A percentile compares a stretch with the other conserved stretches of the same genome.
Conservation (phyloP, 169 alveolate species). For the Plasmodium coatneyi region DNA sequence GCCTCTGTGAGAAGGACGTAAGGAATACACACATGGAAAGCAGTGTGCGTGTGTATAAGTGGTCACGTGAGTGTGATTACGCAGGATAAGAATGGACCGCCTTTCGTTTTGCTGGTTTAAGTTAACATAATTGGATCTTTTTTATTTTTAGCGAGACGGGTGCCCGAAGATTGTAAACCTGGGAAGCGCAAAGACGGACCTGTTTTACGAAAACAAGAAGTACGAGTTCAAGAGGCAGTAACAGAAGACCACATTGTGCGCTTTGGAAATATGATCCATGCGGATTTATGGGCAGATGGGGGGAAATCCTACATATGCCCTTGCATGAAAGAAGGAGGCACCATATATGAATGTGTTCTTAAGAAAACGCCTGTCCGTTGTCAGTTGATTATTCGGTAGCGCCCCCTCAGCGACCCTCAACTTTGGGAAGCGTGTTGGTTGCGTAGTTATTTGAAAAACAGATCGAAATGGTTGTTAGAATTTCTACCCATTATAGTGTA, state of each 20-base stretch:
- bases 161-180: slow-evolving; percentile 99
- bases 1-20: slow-evolving; percentile 97
- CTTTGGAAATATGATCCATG: neutral
- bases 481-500: neutral
- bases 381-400: neutral
- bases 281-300: neutral
- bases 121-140: neutral
- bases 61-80: neutral
- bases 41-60: neutral
- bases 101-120: neutral
- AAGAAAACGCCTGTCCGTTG: neutral
- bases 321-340: neutral
- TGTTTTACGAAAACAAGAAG: slow-evolving; percentile 97
- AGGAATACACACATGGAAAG: slow-evolving; percentile 18
- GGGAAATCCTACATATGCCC: neutral
- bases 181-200: slow-evolving; percentile 98
- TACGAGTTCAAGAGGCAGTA: slow-evolving; percentile 87
- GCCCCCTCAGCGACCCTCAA: neutral
- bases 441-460: neutral
- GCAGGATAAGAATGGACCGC: neutral
- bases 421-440: neutral
- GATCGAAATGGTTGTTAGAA: neutral
- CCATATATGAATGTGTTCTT: neutral
- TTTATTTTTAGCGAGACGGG: slow-evolving; percentile 93
- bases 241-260: neutral